Percentiles rank a stretch among this genome's conserved stretches.
phyloP scores from a whole-genome alignment of 2,329 filamentous ascomycete species.

The Triangularia setosa region DNA sequence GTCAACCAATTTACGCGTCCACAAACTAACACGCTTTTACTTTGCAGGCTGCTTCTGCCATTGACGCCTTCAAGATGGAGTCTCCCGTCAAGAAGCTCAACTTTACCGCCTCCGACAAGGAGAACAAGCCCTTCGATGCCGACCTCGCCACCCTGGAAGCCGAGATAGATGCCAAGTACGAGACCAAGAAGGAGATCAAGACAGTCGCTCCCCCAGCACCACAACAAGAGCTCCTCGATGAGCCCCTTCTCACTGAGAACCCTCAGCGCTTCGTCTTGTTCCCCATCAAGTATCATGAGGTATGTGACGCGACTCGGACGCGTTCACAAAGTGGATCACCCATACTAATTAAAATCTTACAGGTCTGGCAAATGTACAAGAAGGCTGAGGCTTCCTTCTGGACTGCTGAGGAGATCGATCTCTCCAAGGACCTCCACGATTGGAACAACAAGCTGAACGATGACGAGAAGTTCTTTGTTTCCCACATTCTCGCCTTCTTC shows the following conservation, averaged over 20 bases:
- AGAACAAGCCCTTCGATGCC: conserved; percentile 62
- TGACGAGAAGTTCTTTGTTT: conserved; percentile 97
- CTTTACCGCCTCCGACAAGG: conserved; percentile 72
- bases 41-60: conserved; percentile 73
- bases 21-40: conserved; percentile 32
- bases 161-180: conserved; percentile 57
- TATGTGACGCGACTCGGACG: conserved; percentile 49
- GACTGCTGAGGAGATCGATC: conserved; percentile 98
- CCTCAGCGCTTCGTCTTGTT: conserved; percentile 95
- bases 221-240: conserved; percentile 70
- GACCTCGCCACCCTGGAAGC: conserved; percentile 49
- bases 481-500: conserved; percentile 98
- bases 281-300: conserved; percentile 99
- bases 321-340: conserved; percentile 7
- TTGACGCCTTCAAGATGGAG: conserved; percentile 89
- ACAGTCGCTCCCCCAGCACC: conserved; percentile 40
- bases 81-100: conserved; percentile 87
- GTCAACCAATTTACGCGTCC: conserved; percentile 27
- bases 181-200: conserved; percentile 49
- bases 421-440: conserved; percentile 98
- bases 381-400: conserved; percentile 99
- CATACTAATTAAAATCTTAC: conserved; percentile 12
- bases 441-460: conserved; percentile 98
- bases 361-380: conserved; percentile 99
- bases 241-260: conserved; percentile 94